phyloP scores from a whole-genome alignment of 2,329 filamentous ascomycete genomes.

The Chaetomiaceae sp. region DNA sequence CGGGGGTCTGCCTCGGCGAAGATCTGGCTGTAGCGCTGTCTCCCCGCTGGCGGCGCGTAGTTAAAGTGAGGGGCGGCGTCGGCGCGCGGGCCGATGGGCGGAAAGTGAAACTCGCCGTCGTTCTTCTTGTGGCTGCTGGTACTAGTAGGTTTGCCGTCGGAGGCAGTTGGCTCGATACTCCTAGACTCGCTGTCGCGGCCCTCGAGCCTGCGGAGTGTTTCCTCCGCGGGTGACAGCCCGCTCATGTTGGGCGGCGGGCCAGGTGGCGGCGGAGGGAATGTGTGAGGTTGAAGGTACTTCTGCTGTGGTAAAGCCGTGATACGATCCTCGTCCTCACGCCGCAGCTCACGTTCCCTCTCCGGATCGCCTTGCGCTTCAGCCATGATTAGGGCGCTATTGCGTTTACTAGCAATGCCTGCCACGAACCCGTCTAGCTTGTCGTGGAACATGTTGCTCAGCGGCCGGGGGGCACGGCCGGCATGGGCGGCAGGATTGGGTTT shows the following conservation, averaged over 20 bases:
- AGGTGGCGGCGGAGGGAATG: conserved; percentile 35
- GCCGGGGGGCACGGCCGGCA: conserved; percentile 51
- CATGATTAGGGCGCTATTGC: conserved; percentile 77
- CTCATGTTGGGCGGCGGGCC: conserved; percentile 29
- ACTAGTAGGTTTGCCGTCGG: conserved; percentile 30
- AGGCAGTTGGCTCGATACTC: conserved; percentile 21
- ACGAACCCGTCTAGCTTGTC: conserved; percentile 86
- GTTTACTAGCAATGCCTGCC: conserved; percentile 78
- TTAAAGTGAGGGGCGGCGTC: conserved; percentile 54
- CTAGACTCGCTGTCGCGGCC: conserved; percentile 44
- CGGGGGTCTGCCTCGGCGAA: conserved; percentile 24
- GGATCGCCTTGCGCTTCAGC: conserved; percentile 75
- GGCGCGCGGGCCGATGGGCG: conserved; percentile 45
- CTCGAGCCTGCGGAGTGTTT: conserved; percentile 47
- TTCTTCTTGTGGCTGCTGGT: conserved; percentile 31
- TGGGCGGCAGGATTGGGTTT: conserved; percentile 30
- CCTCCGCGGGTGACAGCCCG: conserved; percentile 35
- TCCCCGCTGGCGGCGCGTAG: conserved; percentile 45
- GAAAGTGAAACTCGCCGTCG: conserved; percentile 53
- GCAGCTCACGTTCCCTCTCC: conserved; percentile 73
- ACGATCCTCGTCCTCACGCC: conserved; percentile 77
- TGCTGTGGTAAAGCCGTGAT: conserved; percentile 75
- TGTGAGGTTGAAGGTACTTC: conserved; percentile 57
- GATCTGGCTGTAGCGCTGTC: conserved; percentile 32
- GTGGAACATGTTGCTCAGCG: conserved; percentile 71